Conservation (phyloP, 306 rosid genomes). For the Glycine latifolia region DNA sequence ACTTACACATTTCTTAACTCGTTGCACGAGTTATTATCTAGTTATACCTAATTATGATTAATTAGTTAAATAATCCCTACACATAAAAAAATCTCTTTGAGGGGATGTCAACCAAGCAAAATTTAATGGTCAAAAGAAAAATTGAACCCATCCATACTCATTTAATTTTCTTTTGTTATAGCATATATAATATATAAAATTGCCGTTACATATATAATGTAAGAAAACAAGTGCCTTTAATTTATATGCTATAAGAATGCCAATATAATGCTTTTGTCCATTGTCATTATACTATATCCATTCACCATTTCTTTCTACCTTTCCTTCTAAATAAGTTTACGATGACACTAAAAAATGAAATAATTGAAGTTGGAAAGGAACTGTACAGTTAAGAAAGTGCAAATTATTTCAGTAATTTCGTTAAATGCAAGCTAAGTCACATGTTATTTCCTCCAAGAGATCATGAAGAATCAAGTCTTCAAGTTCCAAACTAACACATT, state of each 20-base stretch:
- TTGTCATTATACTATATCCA: not conserved
- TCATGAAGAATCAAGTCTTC: slow-evolving; percentile 65
- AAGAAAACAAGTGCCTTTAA: no score
- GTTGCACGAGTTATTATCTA: no score
- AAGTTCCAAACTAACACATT: slow-evolving; percentile 62
- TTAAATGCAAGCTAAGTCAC: slow-evolving; percentile 9
- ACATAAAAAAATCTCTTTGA: no score
- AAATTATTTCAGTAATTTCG: slow-evolving; percentile 3
- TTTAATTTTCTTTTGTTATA: no score
- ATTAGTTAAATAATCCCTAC: no score
- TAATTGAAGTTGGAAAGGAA: not conserved
- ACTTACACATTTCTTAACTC: no score
- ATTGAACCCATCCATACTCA: no score
- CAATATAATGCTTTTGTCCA: not conserved
- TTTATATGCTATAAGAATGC: not conserved
- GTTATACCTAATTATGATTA: no score
- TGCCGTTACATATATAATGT: no score
- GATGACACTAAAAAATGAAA: not conserved
- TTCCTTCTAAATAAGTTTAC: not conserved
- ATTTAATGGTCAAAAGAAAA: no score
- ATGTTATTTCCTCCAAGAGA: slow-evolving; percentile 60
- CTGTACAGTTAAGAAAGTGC: slow-evolving; percentile 6
- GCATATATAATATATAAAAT: no score
- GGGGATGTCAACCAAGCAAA: no score
- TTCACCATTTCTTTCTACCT: not conserved